A percentile compares a stretch with the other conserved stretches of the same genome.
Evolutionary conservation across 148 eudicot species (phyloP).

Genomic region (Rhododendron molle): DNA sequence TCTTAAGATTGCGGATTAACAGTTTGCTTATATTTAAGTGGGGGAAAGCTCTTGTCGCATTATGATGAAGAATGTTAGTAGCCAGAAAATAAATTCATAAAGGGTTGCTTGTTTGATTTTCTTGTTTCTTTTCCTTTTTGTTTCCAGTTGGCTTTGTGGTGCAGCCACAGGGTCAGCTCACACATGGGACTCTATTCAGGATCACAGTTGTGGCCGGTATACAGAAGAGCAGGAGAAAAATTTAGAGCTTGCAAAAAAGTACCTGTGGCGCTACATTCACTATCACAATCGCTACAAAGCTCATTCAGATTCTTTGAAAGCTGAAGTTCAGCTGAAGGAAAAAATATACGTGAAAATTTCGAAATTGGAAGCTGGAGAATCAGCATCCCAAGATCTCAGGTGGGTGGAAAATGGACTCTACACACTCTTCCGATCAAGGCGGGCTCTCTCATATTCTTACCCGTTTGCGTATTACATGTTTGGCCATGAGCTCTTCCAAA

Average conservation of each 20-base stretch:
- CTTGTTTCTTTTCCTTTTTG: background rate
- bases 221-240: conserved; percentile 40
- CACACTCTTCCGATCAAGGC: conserved; percentile 59
- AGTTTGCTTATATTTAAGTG: background rate
- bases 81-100: background rate
- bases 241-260: conserved; percentile 39
- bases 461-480: conserved; percentile 79
- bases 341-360: conserved; percentile 29
- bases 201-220: conserved; percentile 71
- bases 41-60: background rate
- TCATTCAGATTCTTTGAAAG: conserved; percentile 59
- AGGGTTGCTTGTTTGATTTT: background rate
- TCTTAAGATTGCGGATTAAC: background rate
- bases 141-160: conserved; percentile 77
- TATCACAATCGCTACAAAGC: conserved; percentile 57
- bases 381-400: conserved; percentile 35
- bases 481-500: conserved; percentile 49
- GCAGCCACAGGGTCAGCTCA: conserved; percentile 53
- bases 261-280: conserved; percentile 55
- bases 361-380: conserved; percentile 38
- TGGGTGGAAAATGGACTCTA: conserved; percentile 53
- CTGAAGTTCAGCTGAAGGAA: conserved; percentile 42
- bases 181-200: conserved; percentile 38
- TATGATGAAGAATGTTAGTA: background rate
- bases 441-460: conserved; percentile 56